Conservation (phyloP, 202 grass and related monocot genomes). For the Eragrostis tef region DNA sequence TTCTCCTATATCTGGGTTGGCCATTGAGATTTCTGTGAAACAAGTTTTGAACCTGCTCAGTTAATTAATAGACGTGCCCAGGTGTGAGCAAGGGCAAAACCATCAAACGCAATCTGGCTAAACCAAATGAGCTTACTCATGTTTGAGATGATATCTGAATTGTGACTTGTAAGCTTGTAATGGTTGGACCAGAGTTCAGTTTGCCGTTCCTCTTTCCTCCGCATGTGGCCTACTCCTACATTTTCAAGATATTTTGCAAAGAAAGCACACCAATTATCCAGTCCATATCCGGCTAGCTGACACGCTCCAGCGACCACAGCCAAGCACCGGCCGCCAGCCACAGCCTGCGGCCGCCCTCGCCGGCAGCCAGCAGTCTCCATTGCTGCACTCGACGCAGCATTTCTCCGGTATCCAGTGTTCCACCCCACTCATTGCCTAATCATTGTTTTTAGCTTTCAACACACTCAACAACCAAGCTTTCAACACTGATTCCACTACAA, state of each 20-base stretch:
- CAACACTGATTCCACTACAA: slow-evolving; percentile 37
- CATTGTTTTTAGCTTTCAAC: slow-evolving; percentile 17
- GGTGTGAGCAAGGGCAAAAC: not conserved
- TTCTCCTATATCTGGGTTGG: not conserved
- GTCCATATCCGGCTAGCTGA: slow-evolving; percentile 17
- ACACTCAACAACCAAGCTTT: slow-evolving; percentile 9
- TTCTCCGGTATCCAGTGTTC: slow-evolving; percentile 9
- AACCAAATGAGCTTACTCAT: not conserved
- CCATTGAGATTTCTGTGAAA: not conserved
- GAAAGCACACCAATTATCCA: slow-evolving; percentile 22
- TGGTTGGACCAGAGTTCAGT: not conserved
- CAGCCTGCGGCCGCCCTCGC: not conserved
- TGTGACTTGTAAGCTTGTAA: not conserved
- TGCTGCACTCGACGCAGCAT: slow-evolving; percentile 40
- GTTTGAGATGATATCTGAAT: not conserved
- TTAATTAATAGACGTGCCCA: not conserved
- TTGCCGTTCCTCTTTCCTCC: not conserved
- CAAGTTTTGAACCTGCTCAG: not conserved
- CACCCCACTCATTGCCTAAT: slow-evolving; percentile 3
- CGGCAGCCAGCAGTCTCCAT: slow-evolving; percentile 43
- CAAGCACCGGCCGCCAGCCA: slow-evolving; percentile 20
- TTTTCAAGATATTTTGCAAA: slow-evolving; percentile 17
- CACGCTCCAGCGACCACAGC: slow-evolving; percentile 27
- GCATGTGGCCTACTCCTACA: not conserved
- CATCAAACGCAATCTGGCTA: not conserved